These are phyloP conservation scores for Pseudoperonospora humuli DNA, from an alignment of 352 stramenopile species.

Conservation along the genomic window DNA sequence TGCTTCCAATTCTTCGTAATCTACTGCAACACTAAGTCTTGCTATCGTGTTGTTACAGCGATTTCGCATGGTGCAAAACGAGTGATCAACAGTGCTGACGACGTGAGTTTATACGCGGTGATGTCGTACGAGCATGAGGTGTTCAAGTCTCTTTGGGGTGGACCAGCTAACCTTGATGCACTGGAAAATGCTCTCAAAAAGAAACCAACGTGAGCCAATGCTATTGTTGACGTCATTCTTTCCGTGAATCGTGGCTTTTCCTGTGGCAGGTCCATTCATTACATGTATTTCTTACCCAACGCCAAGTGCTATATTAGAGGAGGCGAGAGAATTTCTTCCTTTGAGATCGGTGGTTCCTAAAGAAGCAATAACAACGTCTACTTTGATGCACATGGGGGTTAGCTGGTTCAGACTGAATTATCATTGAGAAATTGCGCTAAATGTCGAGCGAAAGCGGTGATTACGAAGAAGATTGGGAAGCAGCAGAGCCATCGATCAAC, in stretches of 20 bases:
- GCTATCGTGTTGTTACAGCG: conserved; percentile 26
- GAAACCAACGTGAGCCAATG: conserved; percentile 13
- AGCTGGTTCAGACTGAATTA: no score
- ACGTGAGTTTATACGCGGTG: conserved; percentile 53
- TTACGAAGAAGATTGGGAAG: no score
- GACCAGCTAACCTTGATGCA: conserved; percentile 62
- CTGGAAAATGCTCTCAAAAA: conserved; percentile 42
- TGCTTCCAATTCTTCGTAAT: not conserved
- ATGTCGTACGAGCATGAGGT: conserved; percentile 54
- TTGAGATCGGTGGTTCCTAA: no score
- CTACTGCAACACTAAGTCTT: not conserved
- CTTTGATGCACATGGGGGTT: no score
- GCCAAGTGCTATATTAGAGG: no score
- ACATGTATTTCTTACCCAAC: no score
- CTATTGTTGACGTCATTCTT: not conserved
- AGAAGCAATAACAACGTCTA: no score
- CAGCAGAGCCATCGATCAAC: no score
- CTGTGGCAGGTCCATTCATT: no score
- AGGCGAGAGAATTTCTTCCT: no score
- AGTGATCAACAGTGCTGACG: conserved; percentile 62
- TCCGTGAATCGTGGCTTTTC: not conserved
- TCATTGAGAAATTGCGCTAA: no score
- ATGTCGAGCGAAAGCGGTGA: no score
- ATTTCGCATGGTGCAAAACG: conserved; percentile 64
- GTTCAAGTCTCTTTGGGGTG: conserved; percentile 67